Conservation (phyloP, 2,329 filamentous ascomycete species). For the Fusarium pseudocircinatum region DNA sequence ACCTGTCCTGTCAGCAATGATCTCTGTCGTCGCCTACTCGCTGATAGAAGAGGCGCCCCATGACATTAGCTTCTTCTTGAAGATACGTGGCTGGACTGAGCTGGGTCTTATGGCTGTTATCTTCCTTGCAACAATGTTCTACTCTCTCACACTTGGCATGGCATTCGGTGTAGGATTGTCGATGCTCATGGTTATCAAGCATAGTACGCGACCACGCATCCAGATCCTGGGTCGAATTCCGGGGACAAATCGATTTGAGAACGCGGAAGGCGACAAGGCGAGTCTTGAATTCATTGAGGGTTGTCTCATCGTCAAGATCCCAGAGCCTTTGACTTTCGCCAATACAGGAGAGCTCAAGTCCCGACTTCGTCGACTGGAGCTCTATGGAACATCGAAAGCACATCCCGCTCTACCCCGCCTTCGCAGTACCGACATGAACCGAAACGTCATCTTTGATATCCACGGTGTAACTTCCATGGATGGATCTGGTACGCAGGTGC, state of each 20-base stretch:
- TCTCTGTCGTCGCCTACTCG: constrained; percentile 93
- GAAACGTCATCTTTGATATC: constrained; percentile 95
- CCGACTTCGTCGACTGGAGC: constrained; percentile 82
- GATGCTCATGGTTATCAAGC: constrained; percentile 86
- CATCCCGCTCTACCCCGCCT: constrained; percentile 89
- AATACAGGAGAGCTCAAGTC: constrained; percentile 94
- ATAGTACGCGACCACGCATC: constrained; percentile 91
- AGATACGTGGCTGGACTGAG: constrained; percentile 86
- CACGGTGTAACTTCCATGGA: constrained; percentile 97
- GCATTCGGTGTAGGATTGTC: constrained; percentile 93
- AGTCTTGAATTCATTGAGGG: constrained; percentile 89
- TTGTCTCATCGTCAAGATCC: constrained; percentile 95
- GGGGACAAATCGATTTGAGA: constrained; percentile 85
- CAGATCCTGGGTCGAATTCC: constrained; percentile 93
- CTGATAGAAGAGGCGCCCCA: constrained; percentile 95
- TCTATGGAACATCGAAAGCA: constrained; percentile 85
- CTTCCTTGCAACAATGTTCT: constrained; percentile 91
- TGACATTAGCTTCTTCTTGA: constrained; percentile 89
- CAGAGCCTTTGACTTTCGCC: constrained; percentile 94
- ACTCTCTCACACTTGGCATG: constrained; percentile 92
- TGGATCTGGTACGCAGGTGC: constrained; percentile 89
- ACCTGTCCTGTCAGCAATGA: constrained; percentile 92
- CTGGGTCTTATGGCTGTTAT: constrained; percentile 89
- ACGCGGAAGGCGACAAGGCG: constrained; percentile 78
- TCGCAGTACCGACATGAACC: constrained; percentile 80